These are phyloP conservation scores for Trichoderma sp. DNA, from an alignment of 2,329 filamentous ascomycete genomes.

Conservation along the genomic window DNA sequence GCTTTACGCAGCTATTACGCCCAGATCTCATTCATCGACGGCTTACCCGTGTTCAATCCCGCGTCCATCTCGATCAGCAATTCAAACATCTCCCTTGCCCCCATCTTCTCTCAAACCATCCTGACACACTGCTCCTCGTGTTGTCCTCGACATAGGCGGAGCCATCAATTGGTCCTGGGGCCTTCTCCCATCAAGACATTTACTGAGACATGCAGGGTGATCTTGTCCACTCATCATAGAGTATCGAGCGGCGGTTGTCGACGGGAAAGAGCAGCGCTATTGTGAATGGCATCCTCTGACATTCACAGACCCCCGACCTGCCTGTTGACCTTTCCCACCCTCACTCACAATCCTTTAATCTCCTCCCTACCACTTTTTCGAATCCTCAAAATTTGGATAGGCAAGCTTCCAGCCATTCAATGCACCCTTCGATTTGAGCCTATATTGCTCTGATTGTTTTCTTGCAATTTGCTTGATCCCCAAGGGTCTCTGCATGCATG, in stretches of 20 bases:
- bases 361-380: neutral
- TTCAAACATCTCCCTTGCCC: neutral
- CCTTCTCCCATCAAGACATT: conserved; percentile 16
- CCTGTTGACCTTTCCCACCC: neutral
- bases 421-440: neutral
- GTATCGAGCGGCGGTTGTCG: conserved; percentile 12
- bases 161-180: neutral
- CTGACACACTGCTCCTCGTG: neutral
- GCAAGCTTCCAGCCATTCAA: neutral
- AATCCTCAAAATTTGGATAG: neutral
- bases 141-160: neutral
- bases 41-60: neutral
- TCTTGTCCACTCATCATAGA: conserved; percentile 3
- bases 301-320: conserved; percentile 6
- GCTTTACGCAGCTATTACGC: neutral
- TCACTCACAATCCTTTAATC: neutral
- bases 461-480: neutral
- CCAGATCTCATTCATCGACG: neutral
- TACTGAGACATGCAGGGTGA: conserved; percentile 14
- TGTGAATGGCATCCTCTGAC: conserved; percentile 16
- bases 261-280: conserved; percentile 9
- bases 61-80: neutral
- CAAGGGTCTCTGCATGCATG: neutral
- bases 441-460: neutral
- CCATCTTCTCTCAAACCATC: neutral